Evolutionary conservation across 106 monocot species (phyloP).

Genomic region (Ottelia alismoides): DNA sequence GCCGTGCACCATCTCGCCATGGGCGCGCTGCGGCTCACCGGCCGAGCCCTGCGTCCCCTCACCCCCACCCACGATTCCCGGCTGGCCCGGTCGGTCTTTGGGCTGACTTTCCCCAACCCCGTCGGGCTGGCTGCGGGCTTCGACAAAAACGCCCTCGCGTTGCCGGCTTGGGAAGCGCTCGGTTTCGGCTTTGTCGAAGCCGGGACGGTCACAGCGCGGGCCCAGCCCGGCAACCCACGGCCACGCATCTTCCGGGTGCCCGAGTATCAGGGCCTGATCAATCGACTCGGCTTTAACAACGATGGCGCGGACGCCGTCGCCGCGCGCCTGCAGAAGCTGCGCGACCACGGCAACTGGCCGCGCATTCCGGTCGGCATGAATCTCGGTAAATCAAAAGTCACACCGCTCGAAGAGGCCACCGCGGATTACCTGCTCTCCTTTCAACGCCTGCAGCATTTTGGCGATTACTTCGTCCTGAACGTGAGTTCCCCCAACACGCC

Average conservation of each 20-base stretch:
- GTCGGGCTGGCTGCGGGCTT: background rate
- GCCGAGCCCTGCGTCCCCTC: too few relatives aligned
- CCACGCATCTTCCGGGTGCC: background rate
- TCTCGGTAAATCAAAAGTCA: background rate
- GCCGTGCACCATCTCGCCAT: background rate
- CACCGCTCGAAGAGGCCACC: background rate
- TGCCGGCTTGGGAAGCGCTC: background rate
- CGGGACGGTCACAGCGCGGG: background rate
- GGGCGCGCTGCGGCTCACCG: background rate
- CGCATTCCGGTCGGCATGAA: background rate
- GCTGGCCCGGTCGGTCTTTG: background rate
- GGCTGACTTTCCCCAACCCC: background rate
- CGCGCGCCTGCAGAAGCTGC: background rate
- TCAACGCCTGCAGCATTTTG: background rate
- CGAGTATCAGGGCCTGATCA: background rate
- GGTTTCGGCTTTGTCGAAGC: background rate
- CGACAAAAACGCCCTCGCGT: background rate
- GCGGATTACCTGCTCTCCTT: background rate
- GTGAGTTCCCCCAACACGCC: background rate
- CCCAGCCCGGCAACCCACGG: background rate
- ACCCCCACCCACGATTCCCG: background rate
- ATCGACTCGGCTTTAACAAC: background rate
- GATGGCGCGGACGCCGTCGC: background rate
- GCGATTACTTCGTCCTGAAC: background rate
- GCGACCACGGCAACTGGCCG: background rate